A percentile compares a stretch with the other conserved stretches of the same genome.
These are phyloP conservation scores for Sclerotinia spermophila DNA, from an alignment of 2,329 filamentous ascomycete species.

Conservation along the genomic window DNA sequence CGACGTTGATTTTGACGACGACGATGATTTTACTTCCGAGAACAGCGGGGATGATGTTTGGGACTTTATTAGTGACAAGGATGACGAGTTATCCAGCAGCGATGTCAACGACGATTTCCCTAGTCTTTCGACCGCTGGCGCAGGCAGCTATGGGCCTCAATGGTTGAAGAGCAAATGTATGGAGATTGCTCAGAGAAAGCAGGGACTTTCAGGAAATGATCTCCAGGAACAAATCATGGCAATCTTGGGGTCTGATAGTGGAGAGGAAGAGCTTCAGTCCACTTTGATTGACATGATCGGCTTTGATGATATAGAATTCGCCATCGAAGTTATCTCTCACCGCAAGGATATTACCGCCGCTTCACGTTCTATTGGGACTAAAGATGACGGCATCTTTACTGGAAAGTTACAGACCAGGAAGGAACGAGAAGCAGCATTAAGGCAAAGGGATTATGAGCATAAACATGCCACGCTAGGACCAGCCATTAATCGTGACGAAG, in stretches of 20 bases:
- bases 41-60: constrained; percentile 78
- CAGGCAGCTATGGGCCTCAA: constrained; percentile 48
- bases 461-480: constrained; percentile 71
- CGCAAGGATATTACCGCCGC: constrained; percentile 62
- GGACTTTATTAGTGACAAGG: constrained; percentile 81
- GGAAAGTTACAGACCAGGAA: constrained; percentile 66
- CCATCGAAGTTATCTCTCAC: constrained; percentile 83
- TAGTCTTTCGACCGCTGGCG: constrained; percentile 28
- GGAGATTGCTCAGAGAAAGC: constrained; percentile 60
- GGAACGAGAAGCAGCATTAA: constrained; percentile 75
- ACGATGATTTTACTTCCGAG: constrained; percentile 51
- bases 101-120: constrained; percentile 53
- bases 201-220: constrained; percentile 64
- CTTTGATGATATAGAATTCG: constrained; percentile 88
- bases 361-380: constrained; percentile 36
- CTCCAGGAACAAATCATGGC: constrained; percentile 75
- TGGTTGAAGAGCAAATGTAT: constrained; percentile 74
- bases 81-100: constrained; percentile 62
- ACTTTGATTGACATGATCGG: constrained; percentile 85
- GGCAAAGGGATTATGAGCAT: constrained; percentile 74
- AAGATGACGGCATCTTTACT: constrained; percentile 43
- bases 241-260: constrained; percentile 62
- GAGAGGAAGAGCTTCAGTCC: constrained; percentile 87
- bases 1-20: constrained; percentile 62
- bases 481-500: constrained; percentile 65